phyloP scores from a whole-genome alignment of 352 stramenopile genomes.

The Phytopythium litorale region DNA sequence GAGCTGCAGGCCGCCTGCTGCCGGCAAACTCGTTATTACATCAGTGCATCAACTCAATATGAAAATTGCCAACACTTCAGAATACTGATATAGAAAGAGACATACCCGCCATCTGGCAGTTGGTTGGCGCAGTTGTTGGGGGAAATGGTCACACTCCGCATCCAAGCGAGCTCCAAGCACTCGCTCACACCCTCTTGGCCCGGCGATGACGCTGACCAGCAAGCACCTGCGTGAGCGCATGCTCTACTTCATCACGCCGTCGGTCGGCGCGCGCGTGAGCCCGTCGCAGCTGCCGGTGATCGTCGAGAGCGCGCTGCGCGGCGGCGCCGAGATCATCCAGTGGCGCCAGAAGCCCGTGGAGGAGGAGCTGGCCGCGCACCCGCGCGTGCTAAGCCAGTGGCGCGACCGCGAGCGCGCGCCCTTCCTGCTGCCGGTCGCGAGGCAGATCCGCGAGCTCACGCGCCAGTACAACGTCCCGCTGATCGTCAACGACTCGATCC shows the following conservation, averaged over 20 bases:
- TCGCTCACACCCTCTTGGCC: not conserved
- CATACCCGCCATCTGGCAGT: too few species aligned
- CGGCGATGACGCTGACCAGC: slow-evolving; percentile 1
- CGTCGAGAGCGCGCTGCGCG: slow-evolving; percentile 38
- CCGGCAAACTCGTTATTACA: too few species aligned
- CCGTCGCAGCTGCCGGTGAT: slow-evolving; percentile 22
- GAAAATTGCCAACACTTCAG: too few species aligned
- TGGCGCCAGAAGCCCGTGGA: slow-evolving; percentile 47
- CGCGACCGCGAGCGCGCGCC: slow-evolving; percentile 10
- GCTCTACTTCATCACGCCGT: slow-evolving; percentile 70
- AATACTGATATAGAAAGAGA: too few species aligned
- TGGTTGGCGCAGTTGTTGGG: too few species aligned
- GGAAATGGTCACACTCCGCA: too few species aligned
- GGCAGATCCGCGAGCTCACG: slow-evolving; percentile 34
- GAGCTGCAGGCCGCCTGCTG: too few species aligned
- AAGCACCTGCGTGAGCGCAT: slow-evolving; percentile 5
- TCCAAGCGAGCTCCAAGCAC: not conserved
- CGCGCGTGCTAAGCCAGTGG: slow-evolving; percentile 23
- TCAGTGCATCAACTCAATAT: too few species aligned
- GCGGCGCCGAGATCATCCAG: slow-evolving; percentile 45
- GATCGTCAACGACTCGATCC: slow-evolving; percentile 56
- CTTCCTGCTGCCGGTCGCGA: slow-evolving; percentile 35
- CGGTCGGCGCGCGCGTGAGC: slow-evolving; percentile 20
- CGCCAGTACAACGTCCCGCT: slow-evolving; percentile 33
- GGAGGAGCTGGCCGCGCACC: slow-evolving; percentile 20